Conservation (phyloP, 768 basidiomycete species). For the Obba rivulosa region DNA sequence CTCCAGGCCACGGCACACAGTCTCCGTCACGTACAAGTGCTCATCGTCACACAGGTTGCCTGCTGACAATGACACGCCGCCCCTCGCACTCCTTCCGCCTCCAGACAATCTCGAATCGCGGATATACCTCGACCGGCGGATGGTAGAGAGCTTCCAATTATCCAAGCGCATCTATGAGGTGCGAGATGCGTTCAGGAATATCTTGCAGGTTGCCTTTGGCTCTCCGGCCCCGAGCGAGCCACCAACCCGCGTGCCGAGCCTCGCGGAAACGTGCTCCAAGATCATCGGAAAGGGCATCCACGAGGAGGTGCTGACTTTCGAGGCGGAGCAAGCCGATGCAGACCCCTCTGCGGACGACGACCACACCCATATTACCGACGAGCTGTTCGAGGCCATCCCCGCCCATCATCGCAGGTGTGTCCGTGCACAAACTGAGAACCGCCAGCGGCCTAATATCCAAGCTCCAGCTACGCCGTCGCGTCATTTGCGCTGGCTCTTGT, state of each 20-base stretch:
- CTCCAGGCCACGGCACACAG: conserved; percentile 3
- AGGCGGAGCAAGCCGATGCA: conserved; percentile 22
- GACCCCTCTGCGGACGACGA: conserved; percentile 20
- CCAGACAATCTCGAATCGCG: conserved; percentile 30
- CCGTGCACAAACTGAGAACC: neutral
- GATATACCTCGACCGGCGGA: conserved; percentile 29
- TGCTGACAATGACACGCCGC: conserved; percentile 17
- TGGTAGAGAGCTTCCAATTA: conserved; percentile 34
- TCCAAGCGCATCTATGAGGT: conserved; percentile 47
- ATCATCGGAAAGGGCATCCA: conserved; percentile 44
- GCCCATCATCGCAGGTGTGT: conserved; percentile 45
- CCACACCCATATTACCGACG: conserved; percentile 24
- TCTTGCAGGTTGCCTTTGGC: conserved; percentile 35
- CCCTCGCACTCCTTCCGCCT: conserved; percentile 34
- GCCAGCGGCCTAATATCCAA: neutral
- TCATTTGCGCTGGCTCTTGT: conserved; percentile 50
- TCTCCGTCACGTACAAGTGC: conserved; percentile 10
- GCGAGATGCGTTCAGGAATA: conserved; percentile 49
- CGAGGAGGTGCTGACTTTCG: conserved; percentile 18
- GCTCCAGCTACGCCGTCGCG: conserved; percentile 39
- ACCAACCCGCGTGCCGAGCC: conserved; percentile 23
- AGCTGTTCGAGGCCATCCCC: conserved; percentile 50
- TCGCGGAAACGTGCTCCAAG: conserved; percentile 43
- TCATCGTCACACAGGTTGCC: neutral
- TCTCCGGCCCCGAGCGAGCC: neutral